Percentiles rank a stretch among this genome's conserved stretches.
phyloP scores from a whole-genome alignment of 2,329 filamentous ascomycete genomes.

The Monosporascus ibericus region DNA sequence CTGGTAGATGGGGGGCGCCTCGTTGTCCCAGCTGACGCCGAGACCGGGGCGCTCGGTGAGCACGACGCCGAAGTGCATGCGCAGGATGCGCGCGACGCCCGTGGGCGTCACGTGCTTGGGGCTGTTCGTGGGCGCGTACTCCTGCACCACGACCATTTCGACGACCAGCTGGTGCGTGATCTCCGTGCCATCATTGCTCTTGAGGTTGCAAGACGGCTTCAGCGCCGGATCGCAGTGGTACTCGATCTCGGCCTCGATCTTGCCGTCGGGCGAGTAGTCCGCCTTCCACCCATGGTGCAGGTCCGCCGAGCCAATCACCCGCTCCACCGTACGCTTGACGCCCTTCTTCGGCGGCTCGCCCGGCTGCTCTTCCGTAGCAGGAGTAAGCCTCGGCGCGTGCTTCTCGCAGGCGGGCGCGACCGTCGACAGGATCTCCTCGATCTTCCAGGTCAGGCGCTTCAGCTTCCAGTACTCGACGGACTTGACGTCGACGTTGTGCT shows the following conservation, averaged over 20 bases:
- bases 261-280: slow-evolving; percentile 49
- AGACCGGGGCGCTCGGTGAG: slow-evolving; percentile 80
- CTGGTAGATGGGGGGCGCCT: slow-evolving; percentile 88
- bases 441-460: slow-evolving; percentile 85
- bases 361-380: slow-evolving; percentile 23
- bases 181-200: slow-evolving; percentile 66
- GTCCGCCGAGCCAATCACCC: slow-evolving; percentile 73
- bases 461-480: slow-evolving; percentile 79
- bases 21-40: slow-evolving; percentile 95
- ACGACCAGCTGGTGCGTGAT: slow-evolving; percentile 82
- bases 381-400: slow-evolving; percentile 51
- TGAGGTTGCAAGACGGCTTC: slow-evolving; percentile 72
- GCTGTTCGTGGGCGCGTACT: slow-evolving; percentile 70
- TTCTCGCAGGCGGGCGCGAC: slow-evolving; percentile 74
- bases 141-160: slow-evolving; percentile 90
- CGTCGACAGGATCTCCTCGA: slow-evolving; percentile 80
- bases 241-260: slow-evolving; percentile 74
- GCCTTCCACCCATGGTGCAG: slow-evolving; percentile 89
- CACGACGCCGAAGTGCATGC: slow-evolving; percentile 82
- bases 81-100: slow-evolving; percentile 80
- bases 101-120: slow-evolving; percentile 70
- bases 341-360: slow-evolving; percentile 53
- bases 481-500: slow-evolving; percentile 59
- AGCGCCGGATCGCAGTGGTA: slow-evolving; percentile 56
- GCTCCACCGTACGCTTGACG: slow-evolving; percentile 65